A percentile compares a stretch with the other conserved stretches of the same genome.
Conservation (phyloP, 768 basidiomycete genomes). For the Crucibulum laeve region DNA sequence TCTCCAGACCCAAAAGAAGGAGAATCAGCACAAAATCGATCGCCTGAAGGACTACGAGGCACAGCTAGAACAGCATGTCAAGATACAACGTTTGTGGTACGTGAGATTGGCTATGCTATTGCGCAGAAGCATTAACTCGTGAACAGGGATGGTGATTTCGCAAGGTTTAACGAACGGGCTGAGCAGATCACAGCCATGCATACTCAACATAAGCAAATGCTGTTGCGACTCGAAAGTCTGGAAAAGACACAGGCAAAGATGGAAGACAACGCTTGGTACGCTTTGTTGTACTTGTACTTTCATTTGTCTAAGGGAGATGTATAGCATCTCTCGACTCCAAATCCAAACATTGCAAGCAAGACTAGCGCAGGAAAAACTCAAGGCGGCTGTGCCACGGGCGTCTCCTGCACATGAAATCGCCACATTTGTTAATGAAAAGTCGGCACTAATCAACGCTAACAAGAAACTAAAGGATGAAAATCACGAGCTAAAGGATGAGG, state of each 20-base stretch:
- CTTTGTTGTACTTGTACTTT: not conserved
- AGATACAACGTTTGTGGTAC: slow-evolving; percentile 77
- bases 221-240: slow-evolving; percentile 55
- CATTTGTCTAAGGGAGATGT: not conserved
- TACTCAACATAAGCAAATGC: slow-evolving; percentile 61
- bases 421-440: slow-evolving; percentile 42
- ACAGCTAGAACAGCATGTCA: slow-evolving; percentile 79
- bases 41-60: slow-evolving; percentile 80
- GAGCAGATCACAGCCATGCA: slow-evolving; percentile 54
- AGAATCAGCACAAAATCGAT: slow-evolving; percentile 77
- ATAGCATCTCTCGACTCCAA: slow-evolving; percentile 53
- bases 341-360: slow-evolving; percentile 61
- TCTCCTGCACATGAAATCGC: slow-evolving; percentile 37
- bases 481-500: slow-evolving; percentile 32
- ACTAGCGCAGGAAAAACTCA: slow-evolving; percentile 41
- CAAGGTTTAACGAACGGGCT: slow-evolving; percentile 60
- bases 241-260: slow-evolving; percentile 47
- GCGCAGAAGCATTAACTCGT: not conserved
- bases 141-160: slow-evolving; percentile 70
- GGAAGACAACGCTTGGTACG: slow-evolving; percentile 60
- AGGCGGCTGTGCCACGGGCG: slow-evolving; percentile 25
- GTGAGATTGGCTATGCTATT: slow-evolving; percentile 11
- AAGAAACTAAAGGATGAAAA: slow-evolving; percentile 57
- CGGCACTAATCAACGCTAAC: slow-evolving; percentile 43
- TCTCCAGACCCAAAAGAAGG: slow-evolving; percentile 71